Percentiles rank a stretch among this genome's conserved stretches.
Evolutionary conservation across 352 stramenopile species (phyloP).

Genomic region (Phytophthora meadii): DNA sequence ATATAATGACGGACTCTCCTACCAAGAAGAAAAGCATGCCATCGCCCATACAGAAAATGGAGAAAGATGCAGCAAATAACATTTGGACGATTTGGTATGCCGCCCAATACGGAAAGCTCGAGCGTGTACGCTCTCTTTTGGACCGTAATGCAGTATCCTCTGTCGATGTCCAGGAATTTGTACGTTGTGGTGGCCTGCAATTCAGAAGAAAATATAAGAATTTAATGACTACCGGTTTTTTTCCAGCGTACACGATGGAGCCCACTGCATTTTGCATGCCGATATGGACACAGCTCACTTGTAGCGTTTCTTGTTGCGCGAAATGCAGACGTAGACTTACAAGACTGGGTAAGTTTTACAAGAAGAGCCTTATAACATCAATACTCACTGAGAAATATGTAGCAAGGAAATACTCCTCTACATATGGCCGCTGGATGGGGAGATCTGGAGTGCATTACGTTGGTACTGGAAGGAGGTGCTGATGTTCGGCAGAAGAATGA

Average conservation of each 20-base stretch:
- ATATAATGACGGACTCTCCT: slow-evolving; percentile 11
- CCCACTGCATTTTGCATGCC: slow-evolving; percentile 66
- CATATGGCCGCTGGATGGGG: slow-evolving; percentile 78
- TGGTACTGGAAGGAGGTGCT: slow-evolving; percentile 65
- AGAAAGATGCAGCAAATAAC: slow-evolving; percentile 26
- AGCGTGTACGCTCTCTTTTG: slow-evolving; percentile 59
- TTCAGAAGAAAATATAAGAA: not conserved
- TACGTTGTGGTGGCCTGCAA: slow-evolving; percentile 22
- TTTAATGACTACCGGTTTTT: slow-evolving; percentile 3
- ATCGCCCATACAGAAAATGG: slow-evolving; percentile 35
- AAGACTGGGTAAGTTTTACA: slow-evolving; percentile 46
- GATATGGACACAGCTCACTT: slow-evolving; percentile 54
- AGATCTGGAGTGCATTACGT: slow-evolving; percentile 54
- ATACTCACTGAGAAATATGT: not conserved
- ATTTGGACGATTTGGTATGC: slow-evolving; percentile 85
- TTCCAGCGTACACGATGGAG: slow-evolving; percentile 65
- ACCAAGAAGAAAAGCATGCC: slow-evolving; percentile 29
- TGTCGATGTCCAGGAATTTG: slow-evolving; percentile 64
- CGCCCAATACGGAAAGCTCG: slow-evolving; percentile 59
- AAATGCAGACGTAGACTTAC: slow-evolving; percentile 53
- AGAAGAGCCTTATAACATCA: not conserved
- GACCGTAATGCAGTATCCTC: slow-evolving; percentile 42
- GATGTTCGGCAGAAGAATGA: slow-evolving; percentile 38
- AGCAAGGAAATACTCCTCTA: slow-evolving; percentile 75
- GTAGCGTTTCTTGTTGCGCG: slow-evolving; percentile 58